phyloP scores from a whole-genome alignment of 805 yeast species.

The Ogataea dorogensis region DNA sequence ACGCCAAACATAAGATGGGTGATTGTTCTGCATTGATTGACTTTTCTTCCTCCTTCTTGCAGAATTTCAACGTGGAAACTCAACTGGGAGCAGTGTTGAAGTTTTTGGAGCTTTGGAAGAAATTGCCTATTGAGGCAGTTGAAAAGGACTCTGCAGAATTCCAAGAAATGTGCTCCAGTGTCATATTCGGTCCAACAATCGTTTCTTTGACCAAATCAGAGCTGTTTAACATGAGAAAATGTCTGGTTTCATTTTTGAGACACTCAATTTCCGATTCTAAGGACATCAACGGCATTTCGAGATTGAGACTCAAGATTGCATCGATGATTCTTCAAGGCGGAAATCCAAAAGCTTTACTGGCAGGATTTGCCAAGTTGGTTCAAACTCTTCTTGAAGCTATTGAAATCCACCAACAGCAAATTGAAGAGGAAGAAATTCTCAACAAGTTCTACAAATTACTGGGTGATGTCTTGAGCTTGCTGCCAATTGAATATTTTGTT shows the following conservation, averaged over 20 bases:
- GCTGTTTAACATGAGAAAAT: slow-evolving; percentile 45
- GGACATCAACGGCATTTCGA: slow-evolving; percentile 40
- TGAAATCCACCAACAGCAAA: slow-evolving; percentile 31
- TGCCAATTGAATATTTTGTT: slow-evolving; percentile 75
- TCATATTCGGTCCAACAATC: slow-evolving; percentile 63
- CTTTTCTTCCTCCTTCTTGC: slow-evolving; percentile 68
- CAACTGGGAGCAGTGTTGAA: slow-evolving; percentile 57
- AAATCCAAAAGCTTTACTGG: slow-evolving; percentile 22
- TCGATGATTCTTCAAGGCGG: slow-evolving; percentile 33
- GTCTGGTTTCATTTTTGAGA: slow-evolving; percentile 56
- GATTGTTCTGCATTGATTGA: slow-evolving; percentile 71
- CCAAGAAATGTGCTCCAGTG: slow-evolving; percentile 44
- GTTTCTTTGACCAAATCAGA: slow-evolving; percentile 50
- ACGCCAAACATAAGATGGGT: slow-evolving; percentile 53
- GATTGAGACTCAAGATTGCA: slow-evolving; percentile 41
- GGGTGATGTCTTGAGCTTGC: slow-evolving; percentile 59
- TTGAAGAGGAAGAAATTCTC: slow-evolving; percentile 37
- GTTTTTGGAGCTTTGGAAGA: slow-evolving; percentile 52
- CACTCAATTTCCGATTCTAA: slow-evolving; percentile 44
- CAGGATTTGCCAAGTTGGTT: slow-evolving; percentile 29
- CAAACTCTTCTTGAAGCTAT: slow-evolving; percentile 39
- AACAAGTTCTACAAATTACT: slow-evolving; percentile 53
- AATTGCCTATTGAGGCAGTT: slow-evolving; percentile 42
- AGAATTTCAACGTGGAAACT: slow-evolving; percentile 63
- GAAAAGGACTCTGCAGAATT: slow-evolving; percentile 38